Evolutionary conservation across 2,329 filamentous ascomycete species (phyloP), one percentile per base, ranked within the genome.

Genomic region (Albophoma yamanashiensis): DNA sequence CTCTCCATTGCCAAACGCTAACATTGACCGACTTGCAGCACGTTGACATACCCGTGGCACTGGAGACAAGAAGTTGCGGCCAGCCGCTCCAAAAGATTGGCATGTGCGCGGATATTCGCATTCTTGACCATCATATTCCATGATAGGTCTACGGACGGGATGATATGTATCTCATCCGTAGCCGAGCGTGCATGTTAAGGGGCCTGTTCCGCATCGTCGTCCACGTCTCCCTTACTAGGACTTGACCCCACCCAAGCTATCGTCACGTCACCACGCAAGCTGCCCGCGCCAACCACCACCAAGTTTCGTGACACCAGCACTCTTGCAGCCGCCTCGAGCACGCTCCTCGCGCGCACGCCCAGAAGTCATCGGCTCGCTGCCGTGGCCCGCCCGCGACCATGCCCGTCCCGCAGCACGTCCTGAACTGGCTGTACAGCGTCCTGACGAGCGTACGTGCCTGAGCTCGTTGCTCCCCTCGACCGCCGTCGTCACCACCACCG

Each of bases 381-480:
- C 50, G 50, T 38, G 50, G 50, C 31, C 31, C 31, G 42, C 20
- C 11, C 40, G 56, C 56, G 69, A 78, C 70, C 62, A 85, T 85
- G 81, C 85, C 87, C 67, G 89, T 96, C 71, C 89, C 91, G 68
- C 92, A 96, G 75, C 89, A 92, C 76, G 88, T 95, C 62, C 81
- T 97, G 69, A 92, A 92, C 76, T 97, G 93, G 93, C 86, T 97
- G 7, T 96, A 96, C 76, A 94, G 90, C 75, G 88, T 96, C 60
- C 77, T 97, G 61, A 90, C 88, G 50, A 90, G 86, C 68, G 89
- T 91, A 76, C 56, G 79, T 67, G 34, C 22, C 39, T 43, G 8
- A 17, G 15, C 25, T 34, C 3, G 47, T 15, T 11, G 25, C 47
- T n/a, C 27, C 17, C 50, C 17, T 17, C 50, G 17, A 17, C 47